phyloP scores from a whole-genome alignment of 2,329 filamentous ascomycete species.

The Fusarium sarcochroum region DNA sequence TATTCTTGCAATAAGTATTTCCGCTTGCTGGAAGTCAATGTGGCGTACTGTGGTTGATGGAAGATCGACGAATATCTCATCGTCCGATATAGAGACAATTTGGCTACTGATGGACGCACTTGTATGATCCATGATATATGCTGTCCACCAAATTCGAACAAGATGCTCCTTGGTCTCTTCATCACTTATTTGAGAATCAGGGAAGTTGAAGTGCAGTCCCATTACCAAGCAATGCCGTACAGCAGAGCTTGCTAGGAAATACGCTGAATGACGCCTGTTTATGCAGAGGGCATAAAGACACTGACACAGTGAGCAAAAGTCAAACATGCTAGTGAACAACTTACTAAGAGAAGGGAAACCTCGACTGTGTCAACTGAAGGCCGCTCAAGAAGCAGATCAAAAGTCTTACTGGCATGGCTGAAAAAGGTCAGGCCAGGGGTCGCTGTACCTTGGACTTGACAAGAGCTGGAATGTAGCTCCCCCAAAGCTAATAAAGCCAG shows the following conservation, averaged over 20 bases:
- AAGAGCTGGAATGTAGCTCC: no score
- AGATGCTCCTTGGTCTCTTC: constrained; percentile 20
- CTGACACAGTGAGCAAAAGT: not conserved
- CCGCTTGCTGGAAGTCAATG: not conserved
- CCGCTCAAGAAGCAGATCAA: constrained; percentile 21
- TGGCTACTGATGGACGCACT: not conserved
- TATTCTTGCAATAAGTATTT: not conserved
- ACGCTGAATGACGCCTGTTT: constrained; percentile 27
- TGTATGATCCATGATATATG: constrained; percentile 16
- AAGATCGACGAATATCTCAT: constrained; percentile 3
- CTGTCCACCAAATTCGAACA: constrained; percentile 29
- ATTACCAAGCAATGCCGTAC: constrained; percentile 24
- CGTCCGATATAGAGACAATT: not conserved
- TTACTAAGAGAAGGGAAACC: constrained; percentile 1
- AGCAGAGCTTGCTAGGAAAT: constrained; percentile 18
- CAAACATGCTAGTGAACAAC: not conserved
- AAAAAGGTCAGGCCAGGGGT: constrained; percentile 25
- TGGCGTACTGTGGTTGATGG: not conserved
- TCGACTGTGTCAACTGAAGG: constrained; percentile 22
- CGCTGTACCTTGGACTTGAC: no score
- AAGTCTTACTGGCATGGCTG: constrained; percentile 9
- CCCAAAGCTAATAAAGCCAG: no score
- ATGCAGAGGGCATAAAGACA: constrained; percentile 23
- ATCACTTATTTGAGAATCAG: constrained; percentile 10
- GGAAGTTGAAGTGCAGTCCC: constrained; percentile 31